Percentiles rank a stretch among this genome's conserved stretches.
Conservation (phyloP, 228 moss, liverwort and hornwort genomes). For the Sphagnum magellanicum region DNA sequence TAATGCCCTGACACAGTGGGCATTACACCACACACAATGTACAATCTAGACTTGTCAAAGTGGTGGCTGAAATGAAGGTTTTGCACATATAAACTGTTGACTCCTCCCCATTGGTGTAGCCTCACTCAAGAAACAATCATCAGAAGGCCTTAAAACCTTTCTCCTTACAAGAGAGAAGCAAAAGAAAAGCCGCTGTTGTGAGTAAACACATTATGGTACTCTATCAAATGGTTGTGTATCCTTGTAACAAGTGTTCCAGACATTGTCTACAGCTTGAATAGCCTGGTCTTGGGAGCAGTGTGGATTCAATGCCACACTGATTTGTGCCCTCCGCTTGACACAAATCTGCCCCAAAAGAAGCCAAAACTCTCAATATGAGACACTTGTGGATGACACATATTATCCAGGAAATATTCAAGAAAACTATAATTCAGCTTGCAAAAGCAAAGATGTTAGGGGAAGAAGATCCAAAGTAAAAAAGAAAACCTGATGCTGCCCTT, state of each 20-base stretch:
- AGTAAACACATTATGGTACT: slow-evolving; percentile 32
- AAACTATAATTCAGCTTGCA: too few species aligned
- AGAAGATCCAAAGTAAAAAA: too few species aligned
- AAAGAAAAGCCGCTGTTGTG: neutral
- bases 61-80: too few species aligned
- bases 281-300: slow-evolving; percentile 72
- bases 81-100: too few species aligned
- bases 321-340: slow-evolving; percentile 84
- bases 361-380: neutral
- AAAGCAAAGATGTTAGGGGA: too few species aligned
- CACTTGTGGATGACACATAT: neutral
- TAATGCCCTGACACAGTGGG: too few species aligned
- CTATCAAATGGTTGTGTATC: slow-evolving; percentile 89
- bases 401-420: neutral
- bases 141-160: neutral
- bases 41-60: too few species aligned
- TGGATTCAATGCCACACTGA: slow-evolving; percentile 83
- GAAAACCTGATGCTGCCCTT: slow-evolving; percentile 89
- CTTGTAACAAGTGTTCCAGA: slow-evolving; percentile 75
- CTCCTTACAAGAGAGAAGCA: neutral
- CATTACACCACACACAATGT: too few species aligned
- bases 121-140: too few species aligned
- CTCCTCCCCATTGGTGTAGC: too few species aligned
- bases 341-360: slow-evolving; percentile 45
- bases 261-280: slow-evolving; percentile 60